A percentile compares a stretch with the other conserved stretches of the same genome.
Evolutionary conservation across 208 protist genomes (phyloP).

Genomic region (Crithidia sp.): DNA sequence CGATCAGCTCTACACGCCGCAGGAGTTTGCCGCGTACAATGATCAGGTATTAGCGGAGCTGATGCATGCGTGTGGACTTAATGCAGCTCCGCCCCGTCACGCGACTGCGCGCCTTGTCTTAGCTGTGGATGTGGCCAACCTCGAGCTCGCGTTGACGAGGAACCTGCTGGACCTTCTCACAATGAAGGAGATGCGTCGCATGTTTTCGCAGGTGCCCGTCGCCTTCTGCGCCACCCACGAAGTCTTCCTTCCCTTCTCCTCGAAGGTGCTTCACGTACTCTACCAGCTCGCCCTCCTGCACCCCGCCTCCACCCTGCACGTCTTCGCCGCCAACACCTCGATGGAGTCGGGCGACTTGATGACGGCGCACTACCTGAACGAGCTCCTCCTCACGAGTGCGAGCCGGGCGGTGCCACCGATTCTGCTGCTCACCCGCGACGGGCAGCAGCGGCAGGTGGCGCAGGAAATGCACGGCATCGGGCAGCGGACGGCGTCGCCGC

Average conservation of each 20-base stretch:
- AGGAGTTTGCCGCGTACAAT: conserved; percentile 62
- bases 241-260: conserved; percentile 73
- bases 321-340: conserved; percentile 62
- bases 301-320: conserved; percentile 67
- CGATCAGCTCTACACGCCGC: conserved; percentile 42
- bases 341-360: conserved; percentile 76
- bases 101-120: conserved; percentile 38
- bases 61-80: conserved; percentile 22
- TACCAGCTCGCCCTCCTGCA: conserved; percentile 74
- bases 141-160: conserved; percentile 48
- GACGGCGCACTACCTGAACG: conserved; percentile 47
- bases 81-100: not conserved
- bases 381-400: conserved; percentile 36
- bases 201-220: conserved; percentile 51
- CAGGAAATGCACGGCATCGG: conserved; percentile 44
- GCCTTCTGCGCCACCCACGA: conserved; percentile 73
- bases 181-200: conserved; percentile 34
- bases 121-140: conserved; percentile 75
- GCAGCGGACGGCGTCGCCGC: conserved; percentile 13
- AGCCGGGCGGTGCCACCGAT: conserved; percentile 44
- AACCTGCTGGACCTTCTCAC: conserved; percentile 50
- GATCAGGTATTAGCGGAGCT: conserved; percentile 39
- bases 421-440: conserved; percentile 71
- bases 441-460: conserved; percentile 57
- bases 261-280: conserved; percentile 53